phyloP scores from a whole-genome alignment of 2,329 filamentous ascomycete species.

The Phialophora macrospora region DNA sequence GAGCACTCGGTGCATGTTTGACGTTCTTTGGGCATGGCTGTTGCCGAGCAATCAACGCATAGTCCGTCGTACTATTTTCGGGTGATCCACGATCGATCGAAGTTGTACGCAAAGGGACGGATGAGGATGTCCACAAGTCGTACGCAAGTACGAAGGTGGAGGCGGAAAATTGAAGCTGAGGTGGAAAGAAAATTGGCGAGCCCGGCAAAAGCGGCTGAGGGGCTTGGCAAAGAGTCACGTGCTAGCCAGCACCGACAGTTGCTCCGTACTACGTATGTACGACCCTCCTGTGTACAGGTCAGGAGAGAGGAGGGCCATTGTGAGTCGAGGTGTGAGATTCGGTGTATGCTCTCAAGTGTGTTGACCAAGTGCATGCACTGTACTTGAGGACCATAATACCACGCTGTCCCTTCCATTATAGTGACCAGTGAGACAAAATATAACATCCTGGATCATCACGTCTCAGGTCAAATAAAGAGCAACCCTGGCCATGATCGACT shows the following conservation, averaged over 20 bases:
- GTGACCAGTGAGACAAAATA: background rate
- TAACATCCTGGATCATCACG: background rate
- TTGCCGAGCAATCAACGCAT: constrained; percentile 3
- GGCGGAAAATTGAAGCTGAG: constrained; percentile 15
- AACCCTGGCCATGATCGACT: background rate
- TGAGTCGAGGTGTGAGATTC: background rate
- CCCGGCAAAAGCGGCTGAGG: background rate
- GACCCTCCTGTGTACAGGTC: background rate
- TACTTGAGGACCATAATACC: background rate
- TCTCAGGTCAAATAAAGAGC: background rate
- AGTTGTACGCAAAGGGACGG: constrained; percentile 20
- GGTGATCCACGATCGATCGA: constrained; percentile 14
- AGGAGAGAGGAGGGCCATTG: background rate
- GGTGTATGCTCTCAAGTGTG: background rate
- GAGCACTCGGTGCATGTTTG: constrained; percentile 41
- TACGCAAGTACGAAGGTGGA: constrained; percentile 26
- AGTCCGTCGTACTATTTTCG: constrained; percentile 22
- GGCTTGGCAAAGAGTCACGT: constrained; percentile 7
- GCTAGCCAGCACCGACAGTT: too few species aligned
- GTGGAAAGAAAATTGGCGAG: constrained; percentile 14
- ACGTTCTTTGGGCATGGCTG: constrained; percentile 36
- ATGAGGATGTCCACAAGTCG: constrained; percentile 11
- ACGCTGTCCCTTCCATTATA: background rate
- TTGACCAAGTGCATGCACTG: background rate
- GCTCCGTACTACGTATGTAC: background rate